Conservation (phyloP, 371 early-diverging fungal genomes). For the Mortierella polycephala region DNA sequence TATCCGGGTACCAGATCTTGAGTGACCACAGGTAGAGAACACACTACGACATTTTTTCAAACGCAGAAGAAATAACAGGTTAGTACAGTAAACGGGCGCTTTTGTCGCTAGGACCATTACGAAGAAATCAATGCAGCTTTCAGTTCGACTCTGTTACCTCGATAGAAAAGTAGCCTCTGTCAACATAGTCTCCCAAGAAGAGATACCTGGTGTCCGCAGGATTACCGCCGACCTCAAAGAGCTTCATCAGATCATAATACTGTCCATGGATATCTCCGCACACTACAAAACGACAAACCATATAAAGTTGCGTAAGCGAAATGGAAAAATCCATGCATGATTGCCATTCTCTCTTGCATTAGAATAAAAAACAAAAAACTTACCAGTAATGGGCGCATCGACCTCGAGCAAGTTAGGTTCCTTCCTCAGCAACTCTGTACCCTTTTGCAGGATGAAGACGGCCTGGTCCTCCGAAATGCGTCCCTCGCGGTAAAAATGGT, state of each 20-base stretch:
- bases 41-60: slow-evolving; percentile 65
- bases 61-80: neutral
- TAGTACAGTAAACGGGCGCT: neutral
- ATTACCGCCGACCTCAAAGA: slow-evolving; percentile 97
- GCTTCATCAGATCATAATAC: slow-evolving; percentile 97
- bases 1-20: slow-evolving; percentile 94
- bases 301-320: too few species aligned
- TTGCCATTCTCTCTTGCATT: neutral
- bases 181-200: slow-evolving; percentile 98
- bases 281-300: slow-evolving; percentile 59
- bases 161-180: slow-evolving; percentile 93
- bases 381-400: slow-evolving; percentile 91
- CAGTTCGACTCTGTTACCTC: slow-evolving; percentile 63
- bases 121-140: too few species aligned
- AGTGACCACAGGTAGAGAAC: slow-evolving; percentile 90
- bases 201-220: slow-evolving; percentile 91
- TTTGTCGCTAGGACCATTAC: too few species aligned
- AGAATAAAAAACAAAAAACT: neutral
- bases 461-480: slow-evolving; percentile 94
- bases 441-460: slow-evolving; percentile 78
- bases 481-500: slow-evolving; percentile 93
- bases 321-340: too few species aligned
- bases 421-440: slow-evolving; percentile 75
- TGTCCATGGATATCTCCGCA: slow-evolving; percentile 99
- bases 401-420: slow-evolving; percentile 91